Percentiles rank a stretch among this genome's conserved stretches.
Conservation (phyloP, 2,329 filamentous ascomycete species). For the Diaporthe vaccinii region DNA sequence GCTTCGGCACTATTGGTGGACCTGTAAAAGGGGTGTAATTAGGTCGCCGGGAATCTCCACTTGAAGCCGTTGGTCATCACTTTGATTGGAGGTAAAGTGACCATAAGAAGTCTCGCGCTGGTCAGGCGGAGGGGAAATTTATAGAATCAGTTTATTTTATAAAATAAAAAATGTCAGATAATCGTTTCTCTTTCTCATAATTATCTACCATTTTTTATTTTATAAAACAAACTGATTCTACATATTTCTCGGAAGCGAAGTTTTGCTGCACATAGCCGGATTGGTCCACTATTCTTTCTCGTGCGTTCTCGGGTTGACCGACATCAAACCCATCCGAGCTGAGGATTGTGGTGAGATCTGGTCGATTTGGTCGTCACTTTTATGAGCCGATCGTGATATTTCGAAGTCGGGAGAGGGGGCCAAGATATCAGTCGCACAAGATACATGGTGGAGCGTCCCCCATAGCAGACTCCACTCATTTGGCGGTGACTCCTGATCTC, state of each 20-base stretch:
- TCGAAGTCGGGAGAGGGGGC: neutral
- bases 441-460: conserved; percentile 34
- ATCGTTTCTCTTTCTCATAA: neutral
- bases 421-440: neutral
- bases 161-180: neutral
- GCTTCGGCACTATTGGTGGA: neutral
- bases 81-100: neutral
- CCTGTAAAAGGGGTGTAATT: conserved; percentile 6
- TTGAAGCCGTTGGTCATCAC: conserved; percentile 2
- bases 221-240: neutral
- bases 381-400: neutral
- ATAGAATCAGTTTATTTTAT: neutral
- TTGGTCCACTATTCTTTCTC: neutral
- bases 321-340: too few species aligned
- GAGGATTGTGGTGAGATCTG: neutral
- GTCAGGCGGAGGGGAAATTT: neutral
- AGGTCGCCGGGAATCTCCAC: conserved; percentile 13
- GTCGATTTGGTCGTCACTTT: neutral
- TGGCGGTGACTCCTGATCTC: conserved; percentile 34
- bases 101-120: neutral
- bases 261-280: neutral
- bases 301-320: neutral
- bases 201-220: neutral
- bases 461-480: conserved; percentile 31
- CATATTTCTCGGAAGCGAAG: neutral